These are phyloP conservation scores for Sclerotinia trifoliorum DNA, from an alignment of 2,329 filamentous ascomycete species.

Conservation along the genomic window DNA sequence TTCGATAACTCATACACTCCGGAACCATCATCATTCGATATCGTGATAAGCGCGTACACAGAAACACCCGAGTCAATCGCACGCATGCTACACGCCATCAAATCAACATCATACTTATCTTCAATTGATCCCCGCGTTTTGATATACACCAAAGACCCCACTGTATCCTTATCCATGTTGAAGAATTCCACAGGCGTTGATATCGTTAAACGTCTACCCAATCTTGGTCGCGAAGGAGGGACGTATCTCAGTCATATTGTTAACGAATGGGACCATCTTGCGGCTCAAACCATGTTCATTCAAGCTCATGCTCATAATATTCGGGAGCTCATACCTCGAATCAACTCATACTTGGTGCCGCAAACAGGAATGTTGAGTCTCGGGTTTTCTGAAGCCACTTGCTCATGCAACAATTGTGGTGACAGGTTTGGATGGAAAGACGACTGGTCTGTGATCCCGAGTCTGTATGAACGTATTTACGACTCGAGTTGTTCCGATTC, in stretches of 20 bases:
- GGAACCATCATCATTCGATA: constrained; percentile 32
- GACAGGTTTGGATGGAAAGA: constrained; percentile 46
- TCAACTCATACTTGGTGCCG: constrained; percentile 44
- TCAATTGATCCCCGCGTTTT: constrained; percentile 29
- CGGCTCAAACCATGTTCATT: constrained; percentile 49
- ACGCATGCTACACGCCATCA: constrained; percentile 30
- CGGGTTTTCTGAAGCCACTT: constrained; percentile 42
- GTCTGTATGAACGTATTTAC: constrained; percentile 40
- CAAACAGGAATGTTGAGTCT: constrained; percentile 49
- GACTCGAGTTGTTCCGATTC: constrained; percentile 28
- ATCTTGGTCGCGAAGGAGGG: constrained; percentile 48
- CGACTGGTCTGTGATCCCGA: constrained; percentile 39
- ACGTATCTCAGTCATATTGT: constrained; percentile 50
- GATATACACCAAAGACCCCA: constrained; percentile 35
- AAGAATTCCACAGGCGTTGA: constrained; percentile 31
- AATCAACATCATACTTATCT: constrained; percentile 29
- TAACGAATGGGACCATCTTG: constrained; percentile 45
- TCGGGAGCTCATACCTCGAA: constrained; percentile 42
- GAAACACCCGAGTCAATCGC: constrained; percentile 31
- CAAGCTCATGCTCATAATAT: constrained; percentile 47
- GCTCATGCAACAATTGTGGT: constrained; percentile 42
- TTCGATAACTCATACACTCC: constrained; percentile 28
- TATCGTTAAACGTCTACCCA: constrained; percentile 38
- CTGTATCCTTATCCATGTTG: constrained; percentile 25
- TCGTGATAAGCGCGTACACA: constrained; percentile 35